Evolutionary conservation across 192 early-diverging fungal species (phyloP).

Genomic region (Coemansia guatemalensis): DNA sequence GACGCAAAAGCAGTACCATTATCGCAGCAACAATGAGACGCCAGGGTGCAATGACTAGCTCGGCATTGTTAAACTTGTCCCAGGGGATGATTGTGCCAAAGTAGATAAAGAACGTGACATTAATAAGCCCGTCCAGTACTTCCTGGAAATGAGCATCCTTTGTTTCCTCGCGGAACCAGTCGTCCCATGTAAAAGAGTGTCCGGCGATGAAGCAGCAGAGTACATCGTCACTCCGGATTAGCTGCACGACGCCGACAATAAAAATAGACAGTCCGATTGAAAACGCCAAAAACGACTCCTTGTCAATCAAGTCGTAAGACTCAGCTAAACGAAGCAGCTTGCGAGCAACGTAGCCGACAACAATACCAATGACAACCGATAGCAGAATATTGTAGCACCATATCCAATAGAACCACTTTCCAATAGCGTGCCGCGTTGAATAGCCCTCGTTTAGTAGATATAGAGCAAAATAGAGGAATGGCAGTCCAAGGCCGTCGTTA

Average conservation of each 20-base stretch:
- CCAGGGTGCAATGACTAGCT: slow-evolving; percentile 65
- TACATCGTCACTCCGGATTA: slow-evolving; percentile 73
- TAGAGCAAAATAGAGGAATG: slow-evolving; percentile 75
- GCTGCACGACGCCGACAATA: slow-evolving; percentile 65
- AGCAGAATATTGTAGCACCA: slow-evolving; percentile 84
- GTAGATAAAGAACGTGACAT: slow-evolving; percentile 87
- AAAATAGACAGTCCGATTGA: slow-evolving; percentile 76
- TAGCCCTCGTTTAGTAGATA: slow-evolving; percentile 61
- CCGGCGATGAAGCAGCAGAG: slow-evolving; percentile 79
- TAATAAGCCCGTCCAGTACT: slow-evolving; percentile 87
- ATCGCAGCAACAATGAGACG: slow-evolving; percentile 68
- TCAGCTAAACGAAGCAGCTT: slow-evolving; percentile 72
- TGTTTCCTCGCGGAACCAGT: slow-evolving; percentile 87
- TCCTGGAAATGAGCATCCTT: slow-evolving; percentile 90
- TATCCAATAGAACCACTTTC: slow-evolving; percentile 76
- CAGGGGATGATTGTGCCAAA: slow-evolving; percentile 82
- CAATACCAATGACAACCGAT: slow-evolving; percentile 69
- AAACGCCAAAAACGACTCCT: slow-evolving; percentile 84
- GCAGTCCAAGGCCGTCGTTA: slow-evolving; percentile 87
- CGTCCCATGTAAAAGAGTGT: slow-evolving; percentile 85
- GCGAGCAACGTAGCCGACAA: slow-evolving; percentile 71
- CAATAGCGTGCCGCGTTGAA: slow-evolving; percentile 63
- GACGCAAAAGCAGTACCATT: slow-evolving; percentile 67
- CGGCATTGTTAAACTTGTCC: slow-evolving; percentile 64
- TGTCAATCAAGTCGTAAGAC: slow-evolving; percentile 78